Conservation (phyloP, 495 filamentous ascomycete species). For the Baudoinia panamericana region DNA sequence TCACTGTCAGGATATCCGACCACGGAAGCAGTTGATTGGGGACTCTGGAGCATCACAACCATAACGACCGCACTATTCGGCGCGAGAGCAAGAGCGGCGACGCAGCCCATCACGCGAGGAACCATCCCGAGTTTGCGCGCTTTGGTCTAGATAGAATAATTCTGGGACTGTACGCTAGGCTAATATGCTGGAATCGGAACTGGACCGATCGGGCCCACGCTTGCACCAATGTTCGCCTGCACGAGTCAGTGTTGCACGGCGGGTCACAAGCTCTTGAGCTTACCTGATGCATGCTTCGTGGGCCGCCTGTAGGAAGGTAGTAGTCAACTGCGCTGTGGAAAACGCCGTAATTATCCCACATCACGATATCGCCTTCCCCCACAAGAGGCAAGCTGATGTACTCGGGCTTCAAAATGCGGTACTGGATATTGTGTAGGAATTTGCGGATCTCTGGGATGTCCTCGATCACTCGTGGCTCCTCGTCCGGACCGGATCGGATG, state of each 20-base stretch:
- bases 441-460: slow-evolving; percentile 10
- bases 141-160: too few relatives aligned
- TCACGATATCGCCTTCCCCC: slow-evolving; percentile 13
- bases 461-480: slow-evolving; percentile 13
- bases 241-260: too few relatives aligned
- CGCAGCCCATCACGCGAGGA: too few relatives aligned
- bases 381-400: slow-evolving; percentile 11
- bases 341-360: slow-evolving; percentile 7
- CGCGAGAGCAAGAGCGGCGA: too few relatives aligned
- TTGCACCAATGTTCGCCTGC: slow-evolving; percentile 7
- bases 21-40: too few relatives aligned
- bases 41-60: too few relatives aligned
- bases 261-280: too few relatives aligned
- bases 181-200: not conserved
- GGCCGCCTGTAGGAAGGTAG: not conserved
- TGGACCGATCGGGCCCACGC: not conserved
- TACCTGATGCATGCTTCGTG: slow-evolving; percentile 5
- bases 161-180: too few relatives aligned
- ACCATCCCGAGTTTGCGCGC: too few relatives aligned
- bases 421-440: slow-evolving; percentile 8
- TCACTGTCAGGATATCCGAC: too few relatives aligned
- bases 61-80: too few relatives aligned
- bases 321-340: not conserved
- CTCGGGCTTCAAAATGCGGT: slow-evolving; percentile 10
- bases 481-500: slow-evolving; percentile 6